Evolutionary conservation across 2,329 filamentous ascomycete species (phyloP), one percentile per base, ranked within the genome.

Genomic region (Aspergillus quadricinctus): DNA sequence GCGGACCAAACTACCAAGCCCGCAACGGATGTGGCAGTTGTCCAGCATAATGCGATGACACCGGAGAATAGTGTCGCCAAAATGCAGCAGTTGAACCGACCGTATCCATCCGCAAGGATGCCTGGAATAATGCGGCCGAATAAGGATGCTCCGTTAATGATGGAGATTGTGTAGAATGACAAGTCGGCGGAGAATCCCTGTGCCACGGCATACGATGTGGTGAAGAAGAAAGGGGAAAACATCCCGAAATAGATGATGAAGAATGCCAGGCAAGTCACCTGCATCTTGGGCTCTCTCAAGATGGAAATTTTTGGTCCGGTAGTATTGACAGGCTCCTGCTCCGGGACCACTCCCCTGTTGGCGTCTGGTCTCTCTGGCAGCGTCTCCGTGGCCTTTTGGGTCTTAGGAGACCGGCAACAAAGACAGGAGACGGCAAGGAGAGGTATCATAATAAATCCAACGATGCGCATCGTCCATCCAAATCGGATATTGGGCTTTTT

Each of bases 21-120:
- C 0, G 77, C 73, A 6, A 76, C 72, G 11, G 66, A 72, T 1
- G 69, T 72, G 1, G 75, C 77, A 19, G 69, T 71, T 3, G 75
- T 78, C 70, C 80, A 77, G 28, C 73, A 76, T n/a, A 81, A 70
- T 1, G 75, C 77, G 27, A 78, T 66, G 0, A 78, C 60, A 0
- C 71, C 75, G 1, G 75, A 71, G 0, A 61, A 53, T 1, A 70
- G 51, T 2, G 66, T 64, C 1, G 71, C 68, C 0, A 72, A 1
- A 7, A 71, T 65, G 43, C 64, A 69, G 49, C 62, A 63, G 53
- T 73, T 72, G 57, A 71, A 72, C 27, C 64, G 61, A 3, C 72
- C 67, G 56, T 72, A 69, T 49, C 62, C 61, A 46, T 76, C 73
- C 2, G 72, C 74, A 0, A 75, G 2, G 9, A 75, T 61, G 0